phyloP scores from a whole-genome alignment of 1,284 basidiomycete genomes.

The Cutaneotrichosporon cavernicola region DNA sequence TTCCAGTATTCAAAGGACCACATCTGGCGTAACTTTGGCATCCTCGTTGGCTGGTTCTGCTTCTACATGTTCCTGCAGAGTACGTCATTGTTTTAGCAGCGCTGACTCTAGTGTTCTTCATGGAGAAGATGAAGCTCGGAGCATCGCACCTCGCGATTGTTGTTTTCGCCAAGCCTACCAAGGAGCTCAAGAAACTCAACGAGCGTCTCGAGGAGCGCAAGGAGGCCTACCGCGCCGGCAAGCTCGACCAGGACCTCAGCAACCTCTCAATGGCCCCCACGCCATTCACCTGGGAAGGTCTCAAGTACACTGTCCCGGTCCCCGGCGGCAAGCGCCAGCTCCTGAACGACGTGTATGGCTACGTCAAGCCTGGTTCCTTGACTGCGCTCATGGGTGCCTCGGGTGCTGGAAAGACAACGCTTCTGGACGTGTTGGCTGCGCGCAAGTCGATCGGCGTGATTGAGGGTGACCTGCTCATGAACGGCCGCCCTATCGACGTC shows the following conservation, averaged over 20 bases:
- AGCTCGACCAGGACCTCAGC: slow-evolving; percentile 51
- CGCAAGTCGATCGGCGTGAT: slow-evolving; percentile 59
- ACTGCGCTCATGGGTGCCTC: slow-evolving; percentile 63
- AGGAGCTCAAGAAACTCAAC: slow-evolving; percentile 68
- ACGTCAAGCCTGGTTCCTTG: slow-evolving; percentile 59
- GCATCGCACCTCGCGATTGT: slow-evolving; percentile 53
- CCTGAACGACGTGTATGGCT: slow-evolving; percentile 59
- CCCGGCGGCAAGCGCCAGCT: slow-evolving; percentile 56
- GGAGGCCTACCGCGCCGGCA: slow-evolving; percentile 51
- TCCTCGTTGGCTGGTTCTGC: slow-evolving; percentile 61
- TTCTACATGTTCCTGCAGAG: slow-evolving; percentile 60
- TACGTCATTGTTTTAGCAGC: background rate
- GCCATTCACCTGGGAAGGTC: slow-evolving; percentile 56
- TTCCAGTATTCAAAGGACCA: slow-evolving; percentile 46
- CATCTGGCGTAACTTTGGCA: slow-evolving; percentile 54
- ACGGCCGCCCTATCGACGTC: slow-evolving; percentile 57
- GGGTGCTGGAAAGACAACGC: slow-evolving; percentile 60
- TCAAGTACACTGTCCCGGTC: slow-evolving; percentile 57
- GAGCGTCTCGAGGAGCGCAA: slow-evolving; percentile 62
- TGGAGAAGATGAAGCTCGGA: slow-evolving; percentile 48
- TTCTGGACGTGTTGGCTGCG: slow-evolving; percentile 59
- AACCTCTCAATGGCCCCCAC: slow-evolving; percentile 50
- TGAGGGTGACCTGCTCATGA: slow-evolving; percentile 55
- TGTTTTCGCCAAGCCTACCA: slow-evolving; percentile 70
- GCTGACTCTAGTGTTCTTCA: slow-evolving; percentile 34